These are phyloP conservation scores for Friedmanniomyces simplex DNA, from an alignment of 495 filamentous ascomycete genomes.

Conservation along the genomic window DNA sequence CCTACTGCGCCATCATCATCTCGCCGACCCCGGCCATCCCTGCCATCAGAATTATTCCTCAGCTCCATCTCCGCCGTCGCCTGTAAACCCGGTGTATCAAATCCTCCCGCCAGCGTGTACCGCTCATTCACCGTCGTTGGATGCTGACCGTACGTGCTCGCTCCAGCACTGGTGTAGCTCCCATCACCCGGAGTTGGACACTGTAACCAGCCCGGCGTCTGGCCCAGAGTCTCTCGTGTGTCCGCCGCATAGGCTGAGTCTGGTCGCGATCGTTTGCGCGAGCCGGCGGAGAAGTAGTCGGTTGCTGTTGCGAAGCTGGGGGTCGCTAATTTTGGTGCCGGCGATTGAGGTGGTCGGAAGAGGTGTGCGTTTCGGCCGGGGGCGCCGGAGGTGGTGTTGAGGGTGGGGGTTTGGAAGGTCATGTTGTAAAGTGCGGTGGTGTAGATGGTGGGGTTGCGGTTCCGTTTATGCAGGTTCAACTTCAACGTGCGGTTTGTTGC, in stretches of 20 bases:
- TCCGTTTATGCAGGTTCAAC: no score
- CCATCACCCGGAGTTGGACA: conserved; percentile 8
- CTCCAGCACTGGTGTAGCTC: conserved; percentile 3
- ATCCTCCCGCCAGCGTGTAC: conserved; percentile 52
- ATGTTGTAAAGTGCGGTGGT: no score
- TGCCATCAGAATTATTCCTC: not conserved
- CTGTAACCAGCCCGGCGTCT: conserved; percentile 7
- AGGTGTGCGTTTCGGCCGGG: conserved; percentile 40
- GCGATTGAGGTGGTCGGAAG: conserved; percentile 60
- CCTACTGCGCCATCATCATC: not conserved
- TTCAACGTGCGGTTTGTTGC: no score
- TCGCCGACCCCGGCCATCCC: not conserved
- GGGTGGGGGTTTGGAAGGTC: not conserved
- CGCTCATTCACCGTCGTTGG: conserved; percentile 43
- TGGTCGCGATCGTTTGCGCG: not conserved
- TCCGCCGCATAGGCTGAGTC: not conserved
- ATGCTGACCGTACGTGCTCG: conserved; percentile 26
- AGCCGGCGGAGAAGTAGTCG: conserved; percentile 26
- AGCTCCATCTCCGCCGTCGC: conserved; percentile 37
- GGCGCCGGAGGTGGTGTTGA: not conserved
- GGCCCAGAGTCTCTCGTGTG: not conserved
- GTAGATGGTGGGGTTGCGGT: not conserved
- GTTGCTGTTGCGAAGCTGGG: conserved; percentile 21
- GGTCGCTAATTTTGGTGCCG: conserved; percentile 49
- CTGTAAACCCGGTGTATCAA: conserved; percentile 46